These are phyloP conservation scores for Endocarpon pusillum DNA, from an alignment of 495 filamentous ascomycete genomes.

Conservation along the genomic window DNA sequence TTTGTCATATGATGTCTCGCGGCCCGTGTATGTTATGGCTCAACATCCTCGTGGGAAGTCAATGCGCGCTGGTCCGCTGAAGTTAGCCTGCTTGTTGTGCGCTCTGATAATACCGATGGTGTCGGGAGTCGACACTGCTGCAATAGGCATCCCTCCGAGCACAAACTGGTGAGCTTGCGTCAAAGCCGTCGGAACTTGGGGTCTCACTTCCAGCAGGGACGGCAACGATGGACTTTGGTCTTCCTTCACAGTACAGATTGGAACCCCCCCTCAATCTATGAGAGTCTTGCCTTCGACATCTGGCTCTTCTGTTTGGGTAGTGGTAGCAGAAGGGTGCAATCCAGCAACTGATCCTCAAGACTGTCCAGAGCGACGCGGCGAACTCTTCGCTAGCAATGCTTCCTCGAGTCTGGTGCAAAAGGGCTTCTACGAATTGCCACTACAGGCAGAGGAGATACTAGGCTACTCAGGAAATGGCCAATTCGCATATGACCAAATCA, in stretches of 20 bases:
- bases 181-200: too few species aligned
- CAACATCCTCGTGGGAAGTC: too few species aligned
- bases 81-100: too few species aligned
- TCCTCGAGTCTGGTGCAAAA: conserved; percentile 14
- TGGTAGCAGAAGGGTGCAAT: conserved; percentile 21
- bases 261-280: conserved; percentile 18
- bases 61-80: too few species aligned
- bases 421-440: conserved; percentile 11
- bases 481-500: conserved; percentile 16
- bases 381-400: conserved; percentile 11
- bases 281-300: conserved; percentile 17
- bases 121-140: too few species aligned
- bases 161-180: too few species aligned
- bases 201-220: conserved; percentile 9
- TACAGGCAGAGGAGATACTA: conserved; percentile 8
- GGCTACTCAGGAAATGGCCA: conserved; percentile 15
- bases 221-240: conserved; percentile 26
- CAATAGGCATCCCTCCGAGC: too few species aligned
- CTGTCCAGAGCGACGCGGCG: conserved; percentile 18
- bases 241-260: conserved; percentile 18
- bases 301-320: conserved; percentile 13
- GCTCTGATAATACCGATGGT: too few species aligned
- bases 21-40: too few species aligned
- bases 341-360: conserved; percentile 9
- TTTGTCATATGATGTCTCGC: too few species aligned